Evolutionary conservation across 202 grass and related monocot species (phyloP), one percentile per base, ranked within the genome.

Genomic region (Carex arenaria): DNA sequence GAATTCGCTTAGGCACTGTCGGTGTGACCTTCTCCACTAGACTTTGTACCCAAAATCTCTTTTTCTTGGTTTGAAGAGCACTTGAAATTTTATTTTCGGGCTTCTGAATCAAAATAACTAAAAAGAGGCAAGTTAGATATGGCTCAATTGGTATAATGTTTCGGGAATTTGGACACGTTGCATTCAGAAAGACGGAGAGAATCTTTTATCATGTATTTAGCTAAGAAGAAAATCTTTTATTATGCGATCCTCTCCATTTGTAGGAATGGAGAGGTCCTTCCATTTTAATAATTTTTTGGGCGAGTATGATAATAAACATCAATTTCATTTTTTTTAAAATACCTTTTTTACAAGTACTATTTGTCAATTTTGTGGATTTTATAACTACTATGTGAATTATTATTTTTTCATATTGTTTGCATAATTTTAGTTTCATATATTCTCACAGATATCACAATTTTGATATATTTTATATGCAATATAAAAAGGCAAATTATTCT

Each of bases 21-120:
- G 63, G 80, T 69, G 63, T 45, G 42, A 53, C 49, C 63, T 82
- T 56, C 64, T 67, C 80, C 80, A 82, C 63, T 68, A 54, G 49
- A 55, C 23, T 82, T 82, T 55, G 12, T 81, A 63, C 54, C 78
- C 19, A 81, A 17, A 71, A 82, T 67, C 30, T 34, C 18, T 69
- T 68, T 67, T 40, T 82, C 67, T 69, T 65, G 61, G 62, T 80
- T 19, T 64, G 78, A 63, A 10, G 15, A 57, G 15, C 3, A 77
- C 52, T 77, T 19, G 2, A 56, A 11, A 57, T 19, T 18, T 59
- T 36, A 5, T 52, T 4, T 59, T 49, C 49, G n/a, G 9, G 15
- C 15, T 69, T 67, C 4, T 20, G 7, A 68, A 82, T 54, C 43
- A 69, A 18, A 82, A 20, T 82, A 3, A 26, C 20, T 82, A 36